Conservation (phyloP, 306 rosid genomes). For the Hylodesmum podocarpum region DNA sequence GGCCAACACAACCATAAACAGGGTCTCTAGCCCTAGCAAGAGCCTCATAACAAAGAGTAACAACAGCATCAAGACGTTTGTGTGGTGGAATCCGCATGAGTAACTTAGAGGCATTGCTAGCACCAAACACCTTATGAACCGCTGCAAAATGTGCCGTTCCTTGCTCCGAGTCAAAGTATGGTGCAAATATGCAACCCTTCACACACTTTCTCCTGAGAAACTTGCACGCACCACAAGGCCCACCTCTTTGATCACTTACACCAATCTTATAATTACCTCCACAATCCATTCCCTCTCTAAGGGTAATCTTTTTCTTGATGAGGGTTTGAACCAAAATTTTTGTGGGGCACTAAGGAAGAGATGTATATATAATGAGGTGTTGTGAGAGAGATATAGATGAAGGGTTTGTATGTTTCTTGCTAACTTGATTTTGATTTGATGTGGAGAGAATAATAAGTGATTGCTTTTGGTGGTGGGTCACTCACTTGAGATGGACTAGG, state of each 20-base stretch:
- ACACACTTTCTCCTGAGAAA: constrained; percentile 79
- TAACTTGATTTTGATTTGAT: constrained; percentile 19
- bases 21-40: constrained; percentile 83
- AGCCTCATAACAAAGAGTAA: constrained; percentile 85
- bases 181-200: constrained; percentile 84
- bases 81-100: constrained; percentile 62
- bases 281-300: constrained; percentile 28
- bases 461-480: constrained; percentile 69
- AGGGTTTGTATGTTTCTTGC: constrained; percentile 26
- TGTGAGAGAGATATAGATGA: background rate
- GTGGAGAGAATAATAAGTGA: constrained; percentile 24
- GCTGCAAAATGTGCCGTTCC: constrained; percentile 92
- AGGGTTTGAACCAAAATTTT: constrained; percentile 14
- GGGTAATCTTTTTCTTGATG: constrained; percentile 29
- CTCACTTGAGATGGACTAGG: constrained; percentile 22
- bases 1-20: constrained; percentile 79
- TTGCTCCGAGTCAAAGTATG: constrained; percentile 81
- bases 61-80: constrained; percentile 72
- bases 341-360: constrained; percentile 31
- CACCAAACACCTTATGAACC: constrained; percentile 94
- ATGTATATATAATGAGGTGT: background rate
- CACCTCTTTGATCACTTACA: constrained; percentile 36
- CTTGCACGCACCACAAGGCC: constrained; percentile 98
- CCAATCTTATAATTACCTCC: constrained; percentile 26
- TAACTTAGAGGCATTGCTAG: constrained; percentile 92